Percentiles rank a stretch among this genome's conserved stretches.
phyloP scores from a whole-genome alignment of 2,329 filamentous ascomycete species.

The Cercospora sp. region DNA sequence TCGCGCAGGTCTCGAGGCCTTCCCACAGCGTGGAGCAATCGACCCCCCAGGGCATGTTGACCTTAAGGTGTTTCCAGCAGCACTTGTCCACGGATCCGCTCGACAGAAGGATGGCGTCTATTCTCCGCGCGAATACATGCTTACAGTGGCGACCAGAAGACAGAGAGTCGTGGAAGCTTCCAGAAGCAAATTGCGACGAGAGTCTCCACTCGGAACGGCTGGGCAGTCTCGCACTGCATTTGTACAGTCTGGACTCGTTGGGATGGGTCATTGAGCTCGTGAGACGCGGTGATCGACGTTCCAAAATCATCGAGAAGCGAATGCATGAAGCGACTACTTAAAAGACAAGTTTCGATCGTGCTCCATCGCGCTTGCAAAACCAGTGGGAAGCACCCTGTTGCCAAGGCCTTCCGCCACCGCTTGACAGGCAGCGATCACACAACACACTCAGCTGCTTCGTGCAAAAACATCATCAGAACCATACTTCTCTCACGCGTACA shows the following conservation, averaged over 20 bases:
- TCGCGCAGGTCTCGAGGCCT: not conserved
- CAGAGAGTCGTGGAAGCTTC: not conserved
- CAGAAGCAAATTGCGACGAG: not conserved
- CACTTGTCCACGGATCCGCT: not conserved
- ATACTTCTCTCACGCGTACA: not conserved
- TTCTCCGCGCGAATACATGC: not conserved
- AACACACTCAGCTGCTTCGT: not conserved
- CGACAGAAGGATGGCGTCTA: not conserved
- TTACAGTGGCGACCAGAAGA: not conserved
- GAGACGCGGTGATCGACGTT: not conserved
- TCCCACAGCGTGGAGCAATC: not conserved
- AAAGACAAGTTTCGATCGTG: not conserved
- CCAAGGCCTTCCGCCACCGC: not conserved
- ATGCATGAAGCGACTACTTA: too few relatives aligned
- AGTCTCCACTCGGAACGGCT: not conserved
- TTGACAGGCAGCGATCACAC: not conserved
- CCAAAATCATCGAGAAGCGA: too few relatives aligned
- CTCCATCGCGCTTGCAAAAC: not conserved
- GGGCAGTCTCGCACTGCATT: too few relatives aligned
- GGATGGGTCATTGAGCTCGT: not conserved
- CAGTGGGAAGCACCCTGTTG: not conserved
- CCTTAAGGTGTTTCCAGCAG: not conserved
- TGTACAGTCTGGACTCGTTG: not conserved
- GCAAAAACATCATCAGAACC: not conserved
- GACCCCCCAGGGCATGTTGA: not conserved